A percentile compares a stretch with the other conserved stretches of the same genome.
These are phyloP conservation scores for Picea sitchensis DNA, from an alignment of 75 land plant genomes.

Conservation along the genomic window DNA sequence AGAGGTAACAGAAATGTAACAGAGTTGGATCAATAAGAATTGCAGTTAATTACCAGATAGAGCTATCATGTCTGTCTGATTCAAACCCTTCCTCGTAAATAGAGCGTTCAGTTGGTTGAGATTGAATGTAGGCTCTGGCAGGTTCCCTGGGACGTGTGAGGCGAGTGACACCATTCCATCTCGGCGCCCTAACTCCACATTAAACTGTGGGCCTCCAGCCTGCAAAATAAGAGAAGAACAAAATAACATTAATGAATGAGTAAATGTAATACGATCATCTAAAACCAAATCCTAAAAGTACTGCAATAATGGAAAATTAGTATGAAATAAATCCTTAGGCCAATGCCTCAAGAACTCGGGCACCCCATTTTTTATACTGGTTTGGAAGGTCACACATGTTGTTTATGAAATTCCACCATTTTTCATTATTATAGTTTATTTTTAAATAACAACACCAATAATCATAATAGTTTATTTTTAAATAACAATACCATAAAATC, in stretches of 20 bases:
- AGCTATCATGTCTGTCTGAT: conserved; percentile 47
- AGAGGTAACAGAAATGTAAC: background rate
- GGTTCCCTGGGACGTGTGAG: conserved; percentile 23
- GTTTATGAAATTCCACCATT: too few species aligned
- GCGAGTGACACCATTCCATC: conserved; percentile 49
- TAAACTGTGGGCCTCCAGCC: conserved; percentile 62
- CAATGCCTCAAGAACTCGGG: background rate
- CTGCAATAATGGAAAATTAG: background rate
- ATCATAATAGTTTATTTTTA: too few species aligned
- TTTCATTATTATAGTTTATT: too few species aligned
- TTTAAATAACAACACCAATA: too few species aligned
- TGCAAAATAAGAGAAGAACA: conserved; percentile 9
- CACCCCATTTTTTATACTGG: background rate
- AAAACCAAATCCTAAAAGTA: background rate
- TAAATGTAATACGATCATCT: background rate
- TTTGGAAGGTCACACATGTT: too few species aligned
- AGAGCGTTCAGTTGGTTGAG: conserved; percentile 32
- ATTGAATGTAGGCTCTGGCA: conserved; percentile 41
- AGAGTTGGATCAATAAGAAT: background rate
- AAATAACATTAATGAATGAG: background rate
- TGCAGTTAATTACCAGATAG: conserved; percentile 17
- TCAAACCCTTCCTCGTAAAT: conserved; percentile 29
- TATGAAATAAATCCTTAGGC: background rate
- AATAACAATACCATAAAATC: background rate
- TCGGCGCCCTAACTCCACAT: conserved; percentile 49